Conservation (phyloP, 805 yeast genomes). For the Lipomyces oligophaga region DNA sequence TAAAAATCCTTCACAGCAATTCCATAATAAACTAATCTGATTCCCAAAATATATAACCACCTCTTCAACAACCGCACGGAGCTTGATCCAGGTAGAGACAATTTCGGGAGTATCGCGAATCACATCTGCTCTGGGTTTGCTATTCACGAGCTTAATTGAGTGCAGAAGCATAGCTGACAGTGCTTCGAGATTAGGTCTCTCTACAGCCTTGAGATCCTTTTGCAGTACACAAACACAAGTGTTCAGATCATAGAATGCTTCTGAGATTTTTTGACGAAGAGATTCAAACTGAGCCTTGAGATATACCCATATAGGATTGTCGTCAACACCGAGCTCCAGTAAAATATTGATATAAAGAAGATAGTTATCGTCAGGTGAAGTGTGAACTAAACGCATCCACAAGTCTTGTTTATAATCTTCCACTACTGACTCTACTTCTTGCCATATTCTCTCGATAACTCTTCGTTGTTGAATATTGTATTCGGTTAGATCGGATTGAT, state of each 20-base stretch:
- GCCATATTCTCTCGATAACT: conserved; percentile 53
- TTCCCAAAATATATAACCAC: conserved; percentile 39
- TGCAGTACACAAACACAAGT: conserved; percentile 21
- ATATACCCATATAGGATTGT: conserved; percentile 65
- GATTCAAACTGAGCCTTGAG: conserved; percentile 48
- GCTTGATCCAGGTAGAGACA: conserved; percentile 57
- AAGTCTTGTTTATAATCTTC: conserved; percentile 50
- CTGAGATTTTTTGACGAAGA: conserved; percentile 42
- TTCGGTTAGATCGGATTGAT: conserved; percentile 27
- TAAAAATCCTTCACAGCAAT: conserved; percentile 51
- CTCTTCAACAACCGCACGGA: conserved; percentile 44
- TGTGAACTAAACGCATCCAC: conserved; percentile 47
- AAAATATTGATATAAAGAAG: conserved; percentile 40
- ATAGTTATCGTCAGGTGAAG: conserved; percentile 35
- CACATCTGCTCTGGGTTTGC: conserved; percentile 1
- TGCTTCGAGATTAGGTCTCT: background rate
- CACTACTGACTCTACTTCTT: conserved; percentile 51
- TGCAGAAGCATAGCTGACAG: conserved; percentile 8
- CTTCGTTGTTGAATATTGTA: conserved; percentile 35
- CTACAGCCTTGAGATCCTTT: conserved; percentile 10
- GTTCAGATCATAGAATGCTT: conserved; percentile 41
- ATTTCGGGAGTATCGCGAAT: conserved; percentile 53
- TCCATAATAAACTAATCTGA: conserved; percentile 51
- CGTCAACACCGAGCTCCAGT: conserved; percentile 58
- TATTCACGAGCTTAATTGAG: conserved; percentile 11